Conservation (phyloP, 208 protist genomes). For the Leptomonas pyrrhocoris region DNA sequence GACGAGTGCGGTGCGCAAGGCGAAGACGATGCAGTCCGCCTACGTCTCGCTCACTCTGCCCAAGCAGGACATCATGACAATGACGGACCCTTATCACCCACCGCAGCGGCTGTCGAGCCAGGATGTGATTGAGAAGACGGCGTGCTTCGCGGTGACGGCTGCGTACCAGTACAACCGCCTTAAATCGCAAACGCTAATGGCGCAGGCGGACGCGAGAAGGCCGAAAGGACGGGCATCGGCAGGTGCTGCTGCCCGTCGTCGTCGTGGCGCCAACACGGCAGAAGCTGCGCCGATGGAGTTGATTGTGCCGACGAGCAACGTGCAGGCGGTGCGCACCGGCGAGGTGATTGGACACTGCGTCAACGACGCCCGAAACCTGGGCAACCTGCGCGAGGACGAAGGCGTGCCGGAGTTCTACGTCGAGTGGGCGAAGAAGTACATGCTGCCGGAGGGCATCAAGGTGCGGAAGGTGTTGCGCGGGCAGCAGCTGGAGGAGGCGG, state of each 20-base stretch:
- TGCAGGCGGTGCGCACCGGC: conserved; percentile 56
- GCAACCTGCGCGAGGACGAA: conserved; percentile 87
- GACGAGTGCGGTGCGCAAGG: conserved; percentile 71
- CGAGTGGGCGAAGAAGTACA: conserved; percentile 62
- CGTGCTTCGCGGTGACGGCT: conserved; percentile 69
- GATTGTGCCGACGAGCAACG: conserved; percentile 43
- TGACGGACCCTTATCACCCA: conserved; percentile 44
- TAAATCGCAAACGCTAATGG: conserved; percentile 24
- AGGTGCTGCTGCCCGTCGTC: neutral
- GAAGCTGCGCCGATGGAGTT: conserved; percentile 33
- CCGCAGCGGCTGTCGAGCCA: conserved; percentile 34
- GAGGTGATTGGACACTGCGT: conserved; percentile 73
- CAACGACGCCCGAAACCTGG: conserved; percentile 80
- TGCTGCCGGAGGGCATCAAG: conserved; percentile 60
- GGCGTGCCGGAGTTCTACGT: conserved; percentile 76
- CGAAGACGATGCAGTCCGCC: conserved; percentile 35
- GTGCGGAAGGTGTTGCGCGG: conserved; percentile 62
- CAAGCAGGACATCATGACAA: conserved; percentile 34
- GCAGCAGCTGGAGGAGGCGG: conserved; percentile 49
- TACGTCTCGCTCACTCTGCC: conserved; percentile 31
- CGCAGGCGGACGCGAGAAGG: conserved; percentile 11
- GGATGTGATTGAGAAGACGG: conserved; percentile 75
- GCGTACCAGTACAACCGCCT: conserved; percentile 80
- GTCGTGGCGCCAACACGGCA: neutral
- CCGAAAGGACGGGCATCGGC: neutral